Base-by-base conservation (phyloP, 202 grass and related monocot species). In the Cymbopogon flexuosus region DNA sequence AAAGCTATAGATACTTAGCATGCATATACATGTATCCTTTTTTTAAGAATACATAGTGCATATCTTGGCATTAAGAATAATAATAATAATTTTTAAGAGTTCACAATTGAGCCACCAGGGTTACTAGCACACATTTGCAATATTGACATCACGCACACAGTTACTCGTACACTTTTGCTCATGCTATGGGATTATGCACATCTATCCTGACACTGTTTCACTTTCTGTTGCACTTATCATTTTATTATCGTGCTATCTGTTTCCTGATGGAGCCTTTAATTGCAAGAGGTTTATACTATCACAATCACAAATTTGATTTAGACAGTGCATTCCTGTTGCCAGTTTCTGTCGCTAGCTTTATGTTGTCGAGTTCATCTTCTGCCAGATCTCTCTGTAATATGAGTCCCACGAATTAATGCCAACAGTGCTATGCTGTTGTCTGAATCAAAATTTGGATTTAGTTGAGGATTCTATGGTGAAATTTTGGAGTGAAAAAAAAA, bases 151-250 rank as follows among this genome's bases (percentile, higher is more conserved):
- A 60, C 22, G 0, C 57, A 27, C 22, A 12, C 57, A 27, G 21
- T 60, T 12, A 5, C 57, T 60, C 57, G 8, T 56, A 56, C 52
- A 24, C 56, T 12, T 59, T 59, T 24, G 56, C 56, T 59, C 56
- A 59, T 23, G 56, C 56, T 11, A 59, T 59, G 19, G 19, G 21
- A 59, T 59, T 59, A 24, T 59, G 5, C 57, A 27, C 62, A 37
- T 19, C 3, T 33, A 19, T 66, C 63, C 63, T 66, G 63, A 21
- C 39, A 45, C 23, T 36, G 6, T 67, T 86, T 70, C 35, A 63
- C 33, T 75, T 85, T 70, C 36, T 60, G 22, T 66, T 85, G 29
- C 8, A 64, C 57, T 81, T 84, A 39, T 47, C 37, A 40, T 62
- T 21, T 56, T 21, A 56, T 56, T 56, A 21, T 56, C 21, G 52